Evolutionary conservation across 2,329 filamentous ascomycete genomes (phyloP), one percentile per base, ranked within the genome.

Genomic region (Fusarium heterosporum): DNA sequence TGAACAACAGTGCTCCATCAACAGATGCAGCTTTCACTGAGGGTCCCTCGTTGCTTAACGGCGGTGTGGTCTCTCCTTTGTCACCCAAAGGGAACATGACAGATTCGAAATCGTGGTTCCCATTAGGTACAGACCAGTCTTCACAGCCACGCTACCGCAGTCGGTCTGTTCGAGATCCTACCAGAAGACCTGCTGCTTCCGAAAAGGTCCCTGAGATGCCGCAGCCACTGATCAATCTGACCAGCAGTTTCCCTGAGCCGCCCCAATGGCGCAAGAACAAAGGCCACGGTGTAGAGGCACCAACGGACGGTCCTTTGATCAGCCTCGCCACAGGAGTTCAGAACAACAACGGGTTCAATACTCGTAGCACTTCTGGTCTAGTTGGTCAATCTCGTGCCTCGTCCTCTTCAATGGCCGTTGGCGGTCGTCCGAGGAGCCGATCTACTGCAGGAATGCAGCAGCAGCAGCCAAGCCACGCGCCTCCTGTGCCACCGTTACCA

Each of bases 211-310:
- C 70, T 11, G 70, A 77, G 12, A 75, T 73, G 70, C 82, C 83
- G 4, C 88, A 87, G 63, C 90, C 91, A 2, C 82, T 93, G 8
- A 78, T 93, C 29, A 90, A 92, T 71, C 82, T 93, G 39, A 89
- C 68, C 34, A 72, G 88, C 0, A 81, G 83, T 47, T 90, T 89
- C 72, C 82, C 84, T 48, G 89, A 91, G 63, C 89, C 89, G 17
- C 83, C 89, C 75, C 83, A 84, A 72, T 83, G 83, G 61, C 81
- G 80, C 45, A 84, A 85, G 47, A 81, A 83, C 16, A 84, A 83
- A 60, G 87, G 86, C 6, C 79, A 78, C 42, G 82, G 81, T 19
- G 76, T 83, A n/a, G 78, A 76, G 13, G 77, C 77, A 6, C 76
- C 79, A 1, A 68, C 73, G 25, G 76, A 78, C 17, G 77, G 79